Base-by-base conservation (phyloP, 441 rosid genomes). In the Pelargonium cotyledonis region DNA sequence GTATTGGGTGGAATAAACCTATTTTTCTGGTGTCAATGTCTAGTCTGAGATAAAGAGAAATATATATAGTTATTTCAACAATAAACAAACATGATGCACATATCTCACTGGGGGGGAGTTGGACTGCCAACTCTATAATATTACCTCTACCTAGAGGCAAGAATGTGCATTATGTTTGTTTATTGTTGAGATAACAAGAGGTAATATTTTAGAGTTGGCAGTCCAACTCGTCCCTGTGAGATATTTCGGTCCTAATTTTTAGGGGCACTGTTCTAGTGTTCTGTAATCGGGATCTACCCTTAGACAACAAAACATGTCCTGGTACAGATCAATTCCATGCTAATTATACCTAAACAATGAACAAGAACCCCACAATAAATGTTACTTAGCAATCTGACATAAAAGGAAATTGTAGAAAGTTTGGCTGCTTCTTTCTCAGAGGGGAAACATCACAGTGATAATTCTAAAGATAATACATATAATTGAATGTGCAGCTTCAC, bases 341-440 rank as follows among this genome's bases (percentile, higher is more conserved):
- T 35, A 35, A 58, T 47, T 35, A 53, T 29, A 16, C 63, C 46
- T 1, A 40, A 5, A 55, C 55, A 68, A 71, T 68, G 44, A 66
- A 60, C 6, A 64, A 57, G 44, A 74, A 65, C 57, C 77, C 77
- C 79, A 71, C 76, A 71, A 61, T 75, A 63, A 38, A 80, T 18
- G 64, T 53, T 21, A 18, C 46, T 65, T 26, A 11, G 67, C 73
- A 35, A 16, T 68, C 63, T 46, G 80, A 80, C 79, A 80, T 70
- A 35, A 71, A 80, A 74, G 72, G 47, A 68, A 65, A 65, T 63
- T 69, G 76, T 73, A 65, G 61, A 76, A 68, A 57, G 60, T 29
- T 8, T 67, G 76, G 71, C 73, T 31, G 70, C 26, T 69, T 75
- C 68, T 68, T 70, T 75, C 67, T 63, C 65, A 49, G 46, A 67